These are phyloP conservation scores for Aspergillus cristatus DNA, from an alignment of 495 filamentous ascomycete species.

Conservation along the genomic window DNA sequence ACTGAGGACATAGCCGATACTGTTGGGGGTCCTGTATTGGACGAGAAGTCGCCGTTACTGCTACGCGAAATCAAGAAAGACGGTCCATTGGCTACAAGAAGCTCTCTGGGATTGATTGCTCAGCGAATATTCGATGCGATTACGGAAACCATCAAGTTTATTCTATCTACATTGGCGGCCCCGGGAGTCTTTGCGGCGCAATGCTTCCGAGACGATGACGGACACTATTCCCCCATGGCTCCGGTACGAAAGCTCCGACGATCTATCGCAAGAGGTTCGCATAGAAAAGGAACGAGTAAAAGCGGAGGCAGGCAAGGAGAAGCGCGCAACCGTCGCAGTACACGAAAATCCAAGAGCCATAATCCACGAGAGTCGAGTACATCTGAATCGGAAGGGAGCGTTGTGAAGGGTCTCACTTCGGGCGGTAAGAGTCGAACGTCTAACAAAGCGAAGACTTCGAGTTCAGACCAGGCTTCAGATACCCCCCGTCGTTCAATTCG, in stretches of 20 bases:
- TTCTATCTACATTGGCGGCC: slow-evolving; percentile 66
- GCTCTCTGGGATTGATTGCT: slow-evolving; percentile 29
- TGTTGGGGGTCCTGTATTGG: slow-evolving; percentile 6
- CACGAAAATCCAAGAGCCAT: slow-evolving; percentile 29
- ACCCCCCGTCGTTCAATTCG: slow-evolving; percentile 72
- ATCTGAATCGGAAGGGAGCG: slow-evolving; percentile 37
- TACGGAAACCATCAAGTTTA: slow-evolving; percentile 58
- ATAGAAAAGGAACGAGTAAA: slow-evolving; percentile 14
- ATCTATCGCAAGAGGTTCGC: slow-evolving; percentile 18
- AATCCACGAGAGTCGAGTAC: slow-evolving; percentile 33
- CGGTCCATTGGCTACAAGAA: slow-evolving; percentile 52
- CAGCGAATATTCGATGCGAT: slow-evolving; percentile 44
- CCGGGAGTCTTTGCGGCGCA: slow-evolving; percentile 75
- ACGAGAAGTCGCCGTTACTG: slow-evolving; percentile 60
- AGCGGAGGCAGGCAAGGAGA: slow-evolving; percentile 21
- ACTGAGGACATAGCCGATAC: slow-evolving; percentile 4
- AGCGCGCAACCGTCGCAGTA: slow-evolving; percentile 21
- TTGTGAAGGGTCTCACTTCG: slow-evolving; percentile 11
- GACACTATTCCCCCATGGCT: slow-evolving; percentile 61
- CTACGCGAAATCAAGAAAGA: slow-evolving; percentile 27
- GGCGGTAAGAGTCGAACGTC: slow-evolving; percentile 20
- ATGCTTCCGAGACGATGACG: slow-evolving; percentile 70
- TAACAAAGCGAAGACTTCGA: slow-evolving; percentile 44
- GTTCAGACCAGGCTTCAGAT: slow-evolving; percentile 35
- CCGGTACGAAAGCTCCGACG: slow-evolving; percentile 53